Conservation (phyloP, 73 alveolate species). For the Paramecium caudatum region DNA sequence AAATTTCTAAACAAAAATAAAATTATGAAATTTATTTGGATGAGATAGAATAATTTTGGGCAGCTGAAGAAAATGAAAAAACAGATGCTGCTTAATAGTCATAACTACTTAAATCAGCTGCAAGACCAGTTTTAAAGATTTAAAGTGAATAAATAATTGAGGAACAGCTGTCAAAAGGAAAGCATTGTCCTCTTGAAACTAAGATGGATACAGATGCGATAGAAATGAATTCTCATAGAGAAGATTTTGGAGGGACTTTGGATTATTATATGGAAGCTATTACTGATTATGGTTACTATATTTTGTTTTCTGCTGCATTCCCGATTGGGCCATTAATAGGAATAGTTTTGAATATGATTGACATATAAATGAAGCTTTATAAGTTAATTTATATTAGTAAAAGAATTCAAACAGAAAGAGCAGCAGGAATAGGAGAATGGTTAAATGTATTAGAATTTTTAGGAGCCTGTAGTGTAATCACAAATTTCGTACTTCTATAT, state of each 20-base stretch:
- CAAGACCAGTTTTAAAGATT: conserved; percentile 30
- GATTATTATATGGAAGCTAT: conserved; percentile 83
- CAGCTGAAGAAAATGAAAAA: background rate
- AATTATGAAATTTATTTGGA: background rate
- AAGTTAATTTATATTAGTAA: conserved; percentile 71
- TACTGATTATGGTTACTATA: conserved; percentile 83
- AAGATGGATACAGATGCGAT: conserved; percentile 70
- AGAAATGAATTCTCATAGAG: conserved; percentile 56
- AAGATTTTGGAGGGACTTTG: conserved; percentile 72
- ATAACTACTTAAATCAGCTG: background rate
- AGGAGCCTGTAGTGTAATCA: conserved; percentile 3
- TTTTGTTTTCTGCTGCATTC: conserved; percentile 86
- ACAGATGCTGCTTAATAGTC: background rate
- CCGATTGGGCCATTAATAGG: conserved; percentile 85
- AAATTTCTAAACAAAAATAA: background rate
- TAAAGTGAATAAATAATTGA: conserved; percentile 5
- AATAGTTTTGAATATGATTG: conserved; percentile 75
- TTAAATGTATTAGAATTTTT: conserved; percentile 44
- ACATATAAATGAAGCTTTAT: conserved; percentile 80
- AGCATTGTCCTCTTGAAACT: conserved; percentile 34
- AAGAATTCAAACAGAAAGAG: conserved; percentile 73
- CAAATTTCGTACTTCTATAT: conserved; percentile 49
- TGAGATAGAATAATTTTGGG: conserved; percentile 52
- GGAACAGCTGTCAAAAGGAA: background rate
- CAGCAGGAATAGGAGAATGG: conserved; percentile 78